Conservation (phyloP, 768 basidiomycete species). For the Aureoboletus auriporus region DNA sequence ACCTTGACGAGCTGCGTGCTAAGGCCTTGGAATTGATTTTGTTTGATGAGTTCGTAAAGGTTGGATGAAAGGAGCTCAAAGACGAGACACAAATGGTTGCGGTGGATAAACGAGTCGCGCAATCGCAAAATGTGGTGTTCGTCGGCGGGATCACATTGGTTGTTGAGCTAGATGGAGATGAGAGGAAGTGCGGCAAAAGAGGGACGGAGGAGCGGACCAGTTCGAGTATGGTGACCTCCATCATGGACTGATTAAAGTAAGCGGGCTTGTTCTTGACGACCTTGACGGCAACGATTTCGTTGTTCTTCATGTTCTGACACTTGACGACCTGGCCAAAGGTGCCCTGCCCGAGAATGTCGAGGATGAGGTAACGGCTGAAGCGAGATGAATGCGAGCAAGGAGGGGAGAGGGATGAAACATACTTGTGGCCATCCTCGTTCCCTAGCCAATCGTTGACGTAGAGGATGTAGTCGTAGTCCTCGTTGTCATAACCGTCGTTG, state of each 20-base stretch:
- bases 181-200: background rate
- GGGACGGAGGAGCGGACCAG: slow-evolving; percentile 55
- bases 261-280: slow-evolving; percentile 99
- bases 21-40: slow-evolving; percentile 97
- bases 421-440: slow-evolving; percentile 93
- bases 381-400: slow-evolving; percentile 11
- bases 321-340: slow-evolving; percentile 99
- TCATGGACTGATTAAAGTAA: slow-evolving; percentile 99
- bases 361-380: slow-evolving; percentile 79
- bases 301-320: slow-evolving; percentile 99
- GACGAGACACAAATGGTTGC: slow-evolving; percentile 93
- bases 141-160: slow-evolving; percentile 88
- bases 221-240: slow-evolving; percentile 98
- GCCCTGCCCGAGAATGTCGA: slow-evolving; percentile 97
- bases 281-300: slow-evolving; percentile 98
- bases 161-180: slow-evolving; percentile 67
- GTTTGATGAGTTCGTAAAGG: slow-evolving; percentile 98
- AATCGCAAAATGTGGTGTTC: slow-evolving; percentile 95
- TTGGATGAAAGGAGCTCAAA: slow-evolving; percentile 97
- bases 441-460: slow-evolving; percentile 99
- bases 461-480: slow-evolving; percentile 98
- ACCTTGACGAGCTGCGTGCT: slow-evolving; percentile 98
- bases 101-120: slow-evolving; percentile 94
- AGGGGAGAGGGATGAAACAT: slow-evolving; percentile 28
- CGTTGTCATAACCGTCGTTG: slow-evolving; percentile 98